Percentiles rank a stretch among this genome's conserved stretches.
Conservation (phyloP, 2,329 filamentous ascomycete species). For the Penicillium palitans region DNA sequence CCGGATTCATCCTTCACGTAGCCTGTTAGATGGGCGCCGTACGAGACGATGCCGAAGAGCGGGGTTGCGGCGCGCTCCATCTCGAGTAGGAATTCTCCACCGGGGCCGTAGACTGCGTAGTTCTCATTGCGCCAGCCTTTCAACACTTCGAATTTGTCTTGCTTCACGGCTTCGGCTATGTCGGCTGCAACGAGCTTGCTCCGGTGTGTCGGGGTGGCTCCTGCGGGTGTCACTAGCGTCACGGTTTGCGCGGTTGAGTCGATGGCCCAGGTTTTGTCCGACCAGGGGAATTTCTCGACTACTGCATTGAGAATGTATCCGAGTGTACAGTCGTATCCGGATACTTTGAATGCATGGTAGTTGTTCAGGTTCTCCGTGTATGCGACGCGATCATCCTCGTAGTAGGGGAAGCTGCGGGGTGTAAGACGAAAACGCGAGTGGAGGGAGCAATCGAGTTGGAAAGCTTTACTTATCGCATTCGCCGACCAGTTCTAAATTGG, state of each 20-base stretch:
- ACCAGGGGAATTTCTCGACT: constrained; percentile 45
- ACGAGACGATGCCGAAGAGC: constrained; percentile 73
- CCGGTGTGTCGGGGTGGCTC: constrained; percentile 62
- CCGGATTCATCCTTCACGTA: constrained; percentile 61
- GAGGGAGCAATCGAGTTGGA: neutral
- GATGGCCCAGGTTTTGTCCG: constrained; percentile 60
- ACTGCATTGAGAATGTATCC: constrained; percentile 59
- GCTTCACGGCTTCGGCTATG: constrained; percentile 66
- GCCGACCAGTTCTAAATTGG: constrained; percentile 56
- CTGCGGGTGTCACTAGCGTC: constrained; percentile 57
- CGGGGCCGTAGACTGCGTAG: constrained; percentile 71
- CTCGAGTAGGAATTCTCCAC: constrained; percentile 63
- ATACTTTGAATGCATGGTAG: constrained; percentile 66
- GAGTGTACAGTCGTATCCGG: constrained; percentile 62
- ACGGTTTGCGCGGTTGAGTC: constrained; percentile 63
- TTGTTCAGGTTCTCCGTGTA: constrained; percentile 56
- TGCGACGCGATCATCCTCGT: constrained; percentile 57
- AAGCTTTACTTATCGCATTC: constrained; percentile 55
- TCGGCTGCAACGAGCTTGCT: constrained; percentile 60
- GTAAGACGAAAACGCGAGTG: constrained; percentile 17
- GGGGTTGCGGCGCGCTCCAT: constrained; percentile 75
- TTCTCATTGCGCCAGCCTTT: constrained; percentile 77
- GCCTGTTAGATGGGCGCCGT: constrained; percentile 78
- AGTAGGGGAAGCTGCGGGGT: constrained; percentile 71
- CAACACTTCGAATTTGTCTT: constrained; percentile 71